These are phyloP conservation scores for Pseudozyma thailandica DNA, from an alignment of 1,284 basidiomycete species.

Conservation along the genomic window DNA sequence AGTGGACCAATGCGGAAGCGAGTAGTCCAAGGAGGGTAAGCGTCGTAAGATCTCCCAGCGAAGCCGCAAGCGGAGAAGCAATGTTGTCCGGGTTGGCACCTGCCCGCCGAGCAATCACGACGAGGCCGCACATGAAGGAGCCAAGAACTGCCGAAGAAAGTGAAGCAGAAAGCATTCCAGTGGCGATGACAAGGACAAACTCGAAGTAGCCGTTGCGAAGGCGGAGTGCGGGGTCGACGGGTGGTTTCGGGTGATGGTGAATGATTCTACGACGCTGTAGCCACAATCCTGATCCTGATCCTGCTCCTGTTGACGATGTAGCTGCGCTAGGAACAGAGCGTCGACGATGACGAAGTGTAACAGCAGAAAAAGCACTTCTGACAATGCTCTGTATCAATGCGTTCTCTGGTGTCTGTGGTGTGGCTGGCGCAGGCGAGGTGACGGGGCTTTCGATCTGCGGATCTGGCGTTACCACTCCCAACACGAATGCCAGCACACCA, in stretches of 20 bases:
- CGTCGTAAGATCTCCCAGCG: constrained; percentile 90
- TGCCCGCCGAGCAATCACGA: constrained; percentile 80
- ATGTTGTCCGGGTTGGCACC: constrained; percentile 94
- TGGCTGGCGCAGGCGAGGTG: constrained; percentile 6
- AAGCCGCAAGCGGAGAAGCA: constrained; percentile 89
- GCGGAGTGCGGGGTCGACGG: constrained; percentile 58
- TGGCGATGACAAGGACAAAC: constrained; percentile 84
- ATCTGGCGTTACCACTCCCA: constrained; percentile 71
- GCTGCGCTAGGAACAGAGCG: constrained; percentile 15
- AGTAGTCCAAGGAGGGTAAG: constrained; percentile 70
- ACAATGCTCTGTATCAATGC: constrained; percentile 35
- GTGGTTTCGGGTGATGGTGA: constrained; percentile 63
- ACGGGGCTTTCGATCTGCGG: constrained; percentile 23
- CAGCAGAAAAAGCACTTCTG: constrained; percentile 25
- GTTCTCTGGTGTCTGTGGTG: constrained; percentile 32
- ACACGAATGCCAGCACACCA: constrained; percentile 79
- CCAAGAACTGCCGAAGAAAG: constrained; percentile 83
- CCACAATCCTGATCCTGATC: constrained; percentile 1
- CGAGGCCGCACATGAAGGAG: constrained; percentile 88
- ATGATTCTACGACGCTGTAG: constrained; percentile 58
- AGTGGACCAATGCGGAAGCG: constrained; percentile 63
- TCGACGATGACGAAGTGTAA: constrained; percentile 30
- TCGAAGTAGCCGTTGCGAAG: constrained; percentile 70
- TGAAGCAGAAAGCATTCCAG: constrained; percentile 87
- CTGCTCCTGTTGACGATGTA: not conserved